A percentile compares a stretch with the other conserved stretches of the same genome.
Conservation (phyloP, 1,284 basidiomycete species). For the Sanguinoderma infundibulare region DNA sequence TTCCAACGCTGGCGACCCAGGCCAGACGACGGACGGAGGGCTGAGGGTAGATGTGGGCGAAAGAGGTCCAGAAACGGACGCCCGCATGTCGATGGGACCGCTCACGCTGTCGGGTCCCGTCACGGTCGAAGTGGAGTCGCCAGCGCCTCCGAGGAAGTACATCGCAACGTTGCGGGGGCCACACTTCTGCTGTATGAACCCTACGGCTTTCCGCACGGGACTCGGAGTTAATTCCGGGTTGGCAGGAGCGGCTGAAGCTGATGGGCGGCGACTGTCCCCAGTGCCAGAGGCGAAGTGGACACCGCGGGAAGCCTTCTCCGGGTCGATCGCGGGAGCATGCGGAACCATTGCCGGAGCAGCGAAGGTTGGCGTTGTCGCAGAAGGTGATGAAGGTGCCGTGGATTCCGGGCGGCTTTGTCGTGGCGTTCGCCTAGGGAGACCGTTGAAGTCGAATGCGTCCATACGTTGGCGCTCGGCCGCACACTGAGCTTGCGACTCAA, state of each 20-base stretch:
- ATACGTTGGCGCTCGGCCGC: constrained; percentile 44
- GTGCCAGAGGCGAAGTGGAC: constrained; percentile 17
- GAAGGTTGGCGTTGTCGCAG: constrained; percentile 4
- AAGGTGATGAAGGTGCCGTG: neutral
- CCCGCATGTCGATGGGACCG: neutral
- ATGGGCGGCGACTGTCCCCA: neutral
- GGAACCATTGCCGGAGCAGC: neutral
- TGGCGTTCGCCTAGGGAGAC: constrained; percentile 40
- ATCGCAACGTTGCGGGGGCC: constrained; percentile 35
- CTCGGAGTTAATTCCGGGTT: constrained; percentile 11
- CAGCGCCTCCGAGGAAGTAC: constrained; percentile 20
- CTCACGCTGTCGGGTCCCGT: neutral
- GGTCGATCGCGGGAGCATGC: constrained; percentile 1
- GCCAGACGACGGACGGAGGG: constrained; percentile 15
- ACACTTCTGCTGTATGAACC: constrained; percentile 34
- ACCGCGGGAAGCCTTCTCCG: constrained; percentile 19
- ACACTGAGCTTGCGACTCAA: constrained; percentile 26
- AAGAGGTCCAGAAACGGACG: constrained; percentile 8
- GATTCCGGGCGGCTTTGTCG: constrained; percentile 10
- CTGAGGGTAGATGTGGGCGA: constrained; percentile 25
- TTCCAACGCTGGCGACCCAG: constrained; percentile 14
- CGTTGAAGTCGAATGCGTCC: constrained; percentile 63
- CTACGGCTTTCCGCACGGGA: constrained; percentile 29
- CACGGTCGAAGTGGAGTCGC: constrained; percentile 4
- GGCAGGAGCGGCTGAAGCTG: constrained; percentile 6